Evolutionary conservation across 495 filamentous ascomycete species (phyloP).

Genomic region (Achaetomiella virescens): DNA sequence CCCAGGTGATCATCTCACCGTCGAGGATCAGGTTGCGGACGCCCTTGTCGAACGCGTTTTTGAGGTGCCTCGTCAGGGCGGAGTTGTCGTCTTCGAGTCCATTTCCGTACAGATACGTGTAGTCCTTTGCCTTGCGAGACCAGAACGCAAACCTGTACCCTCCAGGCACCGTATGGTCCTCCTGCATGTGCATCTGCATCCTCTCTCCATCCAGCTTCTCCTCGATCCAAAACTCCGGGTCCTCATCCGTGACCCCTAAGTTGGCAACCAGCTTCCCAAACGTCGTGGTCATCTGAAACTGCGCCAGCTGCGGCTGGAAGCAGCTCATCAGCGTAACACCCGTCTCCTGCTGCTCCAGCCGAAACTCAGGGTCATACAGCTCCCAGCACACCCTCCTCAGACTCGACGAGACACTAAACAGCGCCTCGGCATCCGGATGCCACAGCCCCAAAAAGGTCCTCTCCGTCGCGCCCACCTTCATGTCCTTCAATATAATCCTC

Average conservation of each 20-base stretch:
- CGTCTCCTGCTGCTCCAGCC: constrained; percentile 67
- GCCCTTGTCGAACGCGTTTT: constrained; percentile 67
- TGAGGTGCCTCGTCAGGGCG: constrained; percentile 74
- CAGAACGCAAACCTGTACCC: constrained; percentile 80
- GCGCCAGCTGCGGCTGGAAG: constrained; percentile 93
- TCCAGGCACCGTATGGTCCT: constrained; percentile 59
- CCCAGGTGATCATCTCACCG: constrained; percentile 99
- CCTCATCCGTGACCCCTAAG: constrained; percentile 62
- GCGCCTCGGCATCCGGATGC: constrained; percentile 86
- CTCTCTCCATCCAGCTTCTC: constrained; percentile 96
- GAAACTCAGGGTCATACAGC: constrained; percentile 66
- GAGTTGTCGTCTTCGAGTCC: constrained; percentile 67
- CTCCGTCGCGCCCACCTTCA: constrained; percentile 97
- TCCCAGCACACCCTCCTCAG: constrained; percentile 94
- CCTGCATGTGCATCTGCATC: constrained; percentile 91
- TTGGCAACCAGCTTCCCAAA: constrained; percentile 75
- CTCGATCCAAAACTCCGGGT: constrained; percentile 87
- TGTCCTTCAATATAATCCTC: constrained; percentile 88
- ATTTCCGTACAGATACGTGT: constrained; percentile 87
- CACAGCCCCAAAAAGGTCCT: constrained; percentile 85
- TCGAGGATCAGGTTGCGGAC: constrained; percentile 86
- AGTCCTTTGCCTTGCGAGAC: constrained; percentile 95
- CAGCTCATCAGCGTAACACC: constrained; percentile 85
- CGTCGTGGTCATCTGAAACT: constrained; percentile 79
- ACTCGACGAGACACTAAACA: constrained; percentile 89